phyloP scores from a whole-genome alignment of 2,329 filamentous ascomycete genomes.

The Paracamarosporium sp. region DNA sequence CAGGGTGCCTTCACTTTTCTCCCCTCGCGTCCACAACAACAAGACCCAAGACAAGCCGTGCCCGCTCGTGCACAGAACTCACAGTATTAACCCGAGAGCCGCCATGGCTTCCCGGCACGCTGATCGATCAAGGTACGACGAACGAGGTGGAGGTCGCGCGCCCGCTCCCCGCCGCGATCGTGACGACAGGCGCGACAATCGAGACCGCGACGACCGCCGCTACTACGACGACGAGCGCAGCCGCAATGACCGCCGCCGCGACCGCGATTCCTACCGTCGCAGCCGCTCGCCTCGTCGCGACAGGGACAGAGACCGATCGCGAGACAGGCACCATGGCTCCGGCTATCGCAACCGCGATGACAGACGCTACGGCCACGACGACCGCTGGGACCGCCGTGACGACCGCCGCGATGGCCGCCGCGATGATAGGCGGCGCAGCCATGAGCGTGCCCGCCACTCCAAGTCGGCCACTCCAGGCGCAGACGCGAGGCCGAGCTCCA shows the following conservation, averaged over 20 bases:
- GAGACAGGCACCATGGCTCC: constrained; percentile 63
- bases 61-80: neutral
- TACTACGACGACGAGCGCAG: constrained; percentile 42
- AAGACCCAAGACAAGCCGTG: neutral
- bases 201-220: constrained; percentile 49
- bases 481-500: constrained; percentile 32
- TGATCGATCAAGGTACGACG: constrained; percentile 70
- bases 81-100: constrained; percentile 24
- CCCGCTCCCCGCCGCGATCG: constrained; percentile 32
- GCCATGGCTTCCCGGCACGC: constrained; percentile 66
- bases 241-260: constrained; percentile 63
- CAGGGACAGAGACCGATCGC: constrained; percentile 54
- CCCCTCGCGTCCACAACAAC: neutral
- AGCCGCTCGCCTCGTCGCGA: constrained; percentile 46
- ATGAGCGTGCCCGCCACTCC: constrained; percentile 71
- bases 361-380: constrained; percentile 53
- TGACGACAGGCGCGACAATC: constrained; percentile 54
- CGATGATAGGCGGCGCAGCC: constrained; percentile 73
- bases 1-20: neutral
- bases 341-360: constrained; percentile 55
- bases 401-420: constrained; percentile 73
- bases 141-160: constrained; percentile 48
- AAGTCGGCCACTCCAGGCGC: constrained; percentile 63
- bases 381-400: constrained; percentile 65
- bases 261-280: constrained; percentile 38